Evolutionary conservation across 352 stramenopile genomes (phyloP), one percentile per base, ranked within the genome.

Genomic region (Phytophthora litchii): DNA sequence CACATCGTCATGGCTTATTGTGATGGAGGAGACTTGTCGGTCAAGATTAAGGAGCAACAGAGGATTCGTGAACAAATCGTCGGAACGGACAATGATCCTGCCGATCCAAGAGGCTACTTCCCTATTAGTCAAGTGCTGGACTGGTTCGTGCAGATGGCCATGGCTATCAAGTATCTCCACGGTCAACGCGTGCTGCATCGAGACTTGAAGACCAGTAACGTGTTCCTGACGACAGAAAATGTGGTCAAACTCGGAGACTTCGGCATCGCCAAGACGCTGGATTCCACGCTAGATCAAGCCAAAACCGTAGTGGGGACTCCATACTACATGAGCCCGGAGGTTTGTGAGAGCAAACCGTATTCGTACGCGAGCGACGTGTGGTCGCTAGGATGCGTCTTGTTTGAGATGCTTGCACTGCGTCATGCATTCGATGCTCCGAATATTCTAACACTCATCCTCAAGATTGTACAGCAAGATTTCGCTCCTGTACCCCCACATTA

Each of bases 1-100:
- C 95, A 96, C 64, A 98, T 98, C 57, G 89, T 97, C 48, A 98
- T 98, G 95, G 88, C 91, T 21, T 98, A 98, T 61, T 98, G 92
- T 61, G 95, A 98, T 68, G 91, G 93, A 17, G 91, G 91, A 7
- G 89, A 97, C 63, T 66, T 94, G 45, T 74, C 84, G 0, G 75
- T 60, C 3, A 75, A 77, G 36, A 89, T 94, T 47, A 80, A 86
- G 37, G 64, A 78, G 31, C 79, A 79, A 57, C 70, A 78, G 8
- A 54, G 52, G 27, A 53, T 60, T 11, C 60, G 70, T 8, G 76
- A 83, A 45, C 48, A 73, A 29, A 41, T 65, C 11, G 23, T 58
- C 20, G 41, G 52, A 12, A 32, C 41, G 17, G 64, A 64, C 35
- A 55, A 7, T 20, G 38, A 71, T 27, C 37, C 11, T 2, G 21